Conservation (phyloP, 2,329 filamentous ascomycete species). For the Exophiala phaeomuriformis region DNA sequence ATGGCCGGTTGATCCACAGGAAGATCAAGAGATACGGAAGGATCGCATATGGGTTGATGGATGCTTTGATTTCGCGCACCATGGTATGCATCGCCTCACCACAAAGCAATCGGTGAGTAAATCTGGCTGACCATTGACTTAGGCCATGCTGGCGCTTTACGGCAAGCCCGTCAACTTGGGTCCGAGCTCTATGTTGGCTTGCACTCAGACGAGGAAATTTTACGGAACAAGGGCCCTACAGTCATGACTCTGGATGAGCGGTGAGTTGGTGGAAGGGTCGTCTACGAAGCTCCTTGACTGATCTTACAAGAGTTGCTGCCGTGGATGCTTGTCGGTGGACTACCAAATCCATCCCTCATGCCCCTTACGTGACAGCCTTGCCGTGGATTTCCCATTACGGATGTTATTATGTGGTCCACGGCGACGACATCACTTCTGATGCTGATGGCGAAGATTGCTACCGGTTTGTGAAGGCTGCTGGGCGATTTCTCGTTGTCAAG, state of each 20-base stretch:
- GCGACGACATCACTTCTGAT: slow-evolving; percentile 95
- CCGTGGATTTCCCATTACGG: slow-evolving; percentile 94
- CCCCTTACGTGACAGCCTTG: slow-evolving; percentile 89
- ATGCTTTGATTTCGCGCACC: slow-evolving; percentile 98
- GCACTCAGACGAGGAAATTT: slow-evolving; percentile 90
- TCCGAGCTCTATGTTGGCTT: slow-evolving; percentile 84
- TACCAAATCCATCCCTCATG: slow-evolving; percentile 71
- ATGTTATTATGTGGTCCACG: slow-evolving; percentile 91
- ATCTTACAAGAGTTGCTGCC: slow-evolving; percentile 60
- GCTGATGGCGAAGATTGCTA: slow-evolving; percentile 93
- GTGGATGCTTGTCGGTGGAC: slow-evolving; percentile 95
- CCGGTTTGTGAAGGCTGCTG: slow-evolving; percentile 89
- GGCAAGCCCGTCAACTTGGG: slow-evolving; percentile 88
- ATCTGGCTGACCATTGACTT: slow-evolving; percentile 8
- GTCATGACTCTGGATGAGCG: slow-evolving; percentile 93
- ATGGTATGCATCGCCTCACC: slow-evolving; percentile 51
- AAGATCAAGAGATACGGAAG: slow-evolving; percentile 50
- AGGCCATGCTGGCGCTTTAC: slow-evolving; percentile 94
- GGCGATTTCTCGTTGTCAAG: slow-evolving; percentile 93
- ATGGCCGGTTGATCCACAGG: slow-evolving; percentile 60
- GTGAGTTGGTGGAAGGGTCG: slow-evolving; percentile 33
- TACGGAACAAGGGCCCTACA: slow-evolving; percentile 94
- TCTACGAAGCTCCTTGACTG: slow-evolving; percentile 22
- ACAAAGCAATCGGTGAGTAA: slow-evolving; percentile 12
- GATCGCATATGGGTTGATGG: slow-evolving; percentile 95